A percentile compares a stretch with the other conserved stretches of the same genome.
phyloP scores from a whole-genome alignment of 257 asterid species.

The Nicotiana undulata region DNA sequence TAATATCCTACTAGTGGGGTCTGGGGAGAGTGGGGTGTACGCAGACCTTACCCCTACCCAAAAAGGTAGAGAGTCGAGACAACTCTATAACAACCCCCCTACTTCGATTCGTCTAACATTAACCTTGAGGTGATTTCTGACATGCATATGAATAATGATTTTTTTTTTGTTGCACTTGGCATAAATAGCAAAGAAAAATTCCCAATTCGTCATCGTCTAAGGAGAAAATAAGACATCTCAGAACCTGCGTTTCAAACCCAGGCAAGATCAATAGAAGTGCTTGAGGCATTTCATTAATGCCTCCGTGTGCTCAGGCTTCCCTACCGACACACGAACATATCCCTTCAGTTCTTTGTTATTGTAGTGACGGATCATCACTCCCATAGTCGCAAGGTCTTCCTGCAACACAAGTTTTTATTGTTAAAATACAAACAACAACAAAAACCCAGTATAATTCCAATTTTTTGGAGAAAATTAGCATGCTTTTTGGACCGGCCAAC shows the following conservation, averaged over 20 bases:
- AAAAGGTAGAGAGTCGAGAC: neutral
- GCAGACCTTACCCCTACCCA: too few species aligned
- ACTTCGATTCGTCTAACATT: too few species aligned
- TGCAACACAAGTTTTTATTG: constrained; percentile 13
- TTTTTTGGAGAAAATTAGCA: neutral
- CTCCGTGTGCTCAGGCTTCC: constrained; percentile 91
- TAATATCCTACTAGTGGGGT: too few species aligned
- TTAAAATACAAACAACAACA: neutral
- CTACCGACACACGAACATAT: constrained; percentile 89
- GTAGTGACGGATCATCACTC: constrained; percentile 96
- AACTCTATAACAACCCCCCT: neutral
- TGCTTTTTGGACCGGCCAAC: neutral
- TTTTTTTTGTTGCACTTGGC: neutral
- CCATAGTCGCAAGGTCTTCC: constrained; percentile 87
- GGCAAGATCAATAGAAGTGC: constrained; percentile 26
- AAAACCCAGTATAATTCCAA: too few species aligned
- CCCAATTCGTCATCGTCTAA: neutral
- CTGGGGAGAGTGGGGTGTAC: too few species aligned
- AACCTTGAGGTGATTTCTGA: too few species aligned
- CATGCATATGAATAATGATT: neutral
- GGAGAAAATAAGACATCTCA: neutral
- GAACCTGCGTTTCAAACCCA: neutral
- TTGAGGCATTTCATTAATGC: constrained; percentile 59
- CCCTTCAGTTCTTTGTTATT: constrained; percentile 74
- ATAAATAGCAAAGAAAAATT: neutral